These are phyloP conservation scores for Nitzschia sp. DNA, from an alignment of 108 stramenopile species.

Conservation along the genomic window DNA sequence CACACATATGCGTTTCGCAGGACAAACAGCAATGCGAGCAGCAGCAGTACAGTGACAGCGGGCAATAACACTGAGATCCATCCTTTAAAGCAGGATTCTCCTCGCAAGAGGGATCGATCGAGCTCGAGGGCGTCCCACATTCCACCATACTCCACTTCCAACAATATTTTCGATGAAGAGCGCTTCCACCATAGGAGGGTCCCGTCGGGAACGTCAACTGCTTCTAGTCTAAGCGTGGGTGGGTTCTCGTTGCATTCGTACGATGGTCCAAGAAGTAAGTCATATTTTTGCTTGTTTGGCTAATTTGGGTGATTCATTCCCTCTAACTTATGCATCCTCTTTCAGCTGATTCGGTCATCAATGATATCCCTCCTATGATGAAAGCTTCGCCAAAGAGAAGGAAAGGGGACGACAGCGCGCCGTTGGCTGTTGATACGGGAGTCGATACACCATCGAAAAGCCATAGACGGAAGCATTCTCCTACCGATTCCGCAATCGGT, in stretches of 20 bases:
- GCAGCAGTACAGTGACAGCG: conserved; percentile 38
- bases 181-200: conserved; percentile 9
- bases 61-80: conserved; percentile 39
- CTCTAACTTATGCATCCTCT: neutral
- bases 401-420: conserved; percentile 33
- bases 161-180: conserved; percentile 34
- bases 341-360: neutral
- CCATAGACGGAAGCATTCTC: conserved; percentile 10
- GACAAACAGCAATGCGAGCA: conserved; percentile 53
- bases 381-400: conserved; percentile 55
- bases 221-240: conserved; percentile 56
- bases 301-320: neutral
- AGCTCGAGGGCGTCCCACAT: neutral
- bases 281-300: neutral
- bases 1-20: conserved; percentile 53
- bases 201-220: conserved; percentile 40
- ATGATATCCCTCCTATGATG: conserved; percentile 27
- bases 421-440: conserved; percentile 33
- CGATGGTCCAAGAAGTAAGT: conserved; percentile 49
- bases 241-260: conserved; percentile 50
- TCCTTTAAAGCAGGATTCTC: conserved; percentile 33
- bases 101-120: conserved; percentile 35
- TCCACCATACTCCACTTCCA: conserved; percentile 6
- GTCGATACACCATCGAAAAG: conserved; percentile 19
- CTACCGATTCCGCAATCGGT: conserved; percentile 37